These are phyloP conservation scores for Rhodotorula sp. DNA, from an alignment of 1,284 basidiomycete genomes.

Conservation along the genomic window DNA sequence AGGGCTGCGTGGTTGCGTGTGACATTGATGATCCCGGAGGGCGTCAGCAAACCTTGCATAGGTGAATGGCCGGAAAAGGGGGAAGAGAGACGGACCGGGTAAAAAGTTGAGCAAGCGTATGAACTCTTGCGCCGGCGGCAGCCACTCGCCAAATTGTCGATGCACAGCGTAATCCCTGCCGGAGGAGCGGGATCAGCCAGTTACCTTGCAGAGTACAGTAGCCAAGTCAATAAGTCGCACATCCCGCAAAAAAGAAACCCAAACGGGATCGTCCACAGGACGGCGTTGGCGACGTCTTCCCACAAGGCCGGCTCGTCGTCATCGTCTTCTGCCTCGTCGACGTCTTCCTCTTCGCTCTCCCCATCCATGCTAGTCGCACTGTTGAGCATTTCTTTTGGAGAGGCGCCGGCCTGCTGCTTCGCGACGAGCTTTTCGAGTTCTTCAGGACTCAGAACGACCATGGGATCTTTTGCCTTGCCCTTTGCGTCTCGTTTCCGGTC, in stretches of 20 bases:
- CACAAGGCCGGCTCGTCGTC: slow-evolving; percentile 72
- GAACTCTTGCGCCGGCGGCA: slow-evolving; percentile 18
- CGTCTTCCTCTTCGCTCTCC: neutral
- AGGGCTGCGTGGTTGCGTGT: slow-evolving; percentile 20
- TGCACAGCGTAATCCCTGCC: slow-evolving; percentile 39
- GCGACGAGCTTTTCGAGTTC: slow-evolving; percentile 24
- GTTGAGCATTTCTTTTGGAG: neutral
- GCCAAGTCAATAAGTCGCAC: slow-evolving; percentile 5
- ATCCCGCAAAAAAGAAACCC: slow-evolving; percentile 36
- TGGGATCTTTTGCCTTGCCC: slow-evolving; percentile 11
- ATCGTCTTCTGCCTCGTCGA: neutral
- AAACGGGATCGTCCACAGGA: slow-evolving; percentile 35
- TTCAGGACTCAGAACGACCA: slow-evolving; percentile 27
- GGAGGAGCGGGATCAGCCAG: too few species aligned
- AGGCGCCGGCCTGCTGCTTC: slow-evolving; percentile 2
- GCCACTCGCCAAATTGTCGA: slow-evolving; percentile 32
- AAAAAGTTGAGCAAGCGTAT: slow-evolving; percentile 41
- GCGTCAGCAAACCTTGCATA: neutral
- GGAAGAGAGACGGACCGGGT: slow-evolving; percentile 42
- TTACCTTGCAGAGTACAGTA: too few species aligned
- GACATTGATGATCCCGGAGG: slow-evolving; percentile 6
- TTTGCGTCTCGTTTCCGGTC: neutral
- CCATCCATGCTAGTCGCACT: neutral
- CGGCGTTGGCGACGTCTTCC: slow-evolving; percentile 24
- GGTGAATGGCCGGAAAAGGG: neutral